Percentiles rank a stretch among this genome's conserved stretches.
These are phyloP conservation scores for Ettlia oleoabundans DNA, from an alignment of 139 green algal species.

Conservation along the genomic window DNA sequence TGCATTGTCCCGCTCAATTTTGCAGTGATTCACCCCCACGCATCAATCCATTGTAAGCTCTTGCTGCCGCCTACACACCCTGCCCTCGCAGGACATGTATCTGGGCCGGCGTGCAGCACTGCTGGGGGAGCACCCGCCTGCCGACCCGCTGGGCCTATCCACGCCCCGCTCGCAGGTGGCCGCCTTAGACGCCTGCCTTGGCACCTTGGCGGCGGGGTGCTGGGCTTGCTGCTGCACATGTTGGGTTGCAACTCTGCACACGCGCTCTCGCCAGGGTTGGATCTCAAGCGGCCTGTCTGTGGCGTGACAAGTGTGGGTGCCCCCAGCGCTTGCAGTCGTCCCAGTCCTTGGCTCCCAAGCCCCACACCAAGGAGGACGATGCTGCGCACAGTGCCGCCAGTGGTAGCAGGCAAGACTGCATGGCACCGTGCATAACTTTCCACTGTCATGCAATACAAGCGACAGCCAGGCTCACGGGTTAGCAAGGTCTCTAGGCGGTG, in stretches of 20 bases:
- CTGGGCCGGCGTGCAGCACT: slow-evolving; percentile 30
- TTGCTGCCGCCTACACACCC: no score
- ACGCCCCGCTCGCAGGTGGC: neutral
- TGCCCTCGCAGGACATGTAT: slow-evolving; percentile 42
- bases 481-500: no score
- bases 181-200: neutral
- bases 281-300: neutral
- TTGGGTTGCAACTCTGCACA: neutral
- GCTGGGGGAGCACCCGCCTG: slow-evolving; percentile 18
- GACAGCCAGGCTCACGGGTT: neutral
- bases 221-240: neutral
- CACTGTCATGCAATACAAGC: neutral
- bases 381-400: no score
- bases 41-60: neutral
- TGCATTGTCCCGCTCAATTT: no score
- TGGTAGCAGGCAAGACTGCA: no score
- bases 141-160: neutral
- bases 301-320: neutral
- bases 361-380: no score
- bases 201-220: neutral
- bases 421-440: neutral
- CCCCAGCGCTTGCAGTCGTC: neutral
- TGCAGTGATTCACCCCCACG: no score
- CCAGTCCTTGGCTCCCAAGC: no score
- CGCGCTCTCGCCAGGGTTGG: no score